Conservation (phyloP, 1,139 yeast genomes). For the Ogataea hybrid region DNA sequence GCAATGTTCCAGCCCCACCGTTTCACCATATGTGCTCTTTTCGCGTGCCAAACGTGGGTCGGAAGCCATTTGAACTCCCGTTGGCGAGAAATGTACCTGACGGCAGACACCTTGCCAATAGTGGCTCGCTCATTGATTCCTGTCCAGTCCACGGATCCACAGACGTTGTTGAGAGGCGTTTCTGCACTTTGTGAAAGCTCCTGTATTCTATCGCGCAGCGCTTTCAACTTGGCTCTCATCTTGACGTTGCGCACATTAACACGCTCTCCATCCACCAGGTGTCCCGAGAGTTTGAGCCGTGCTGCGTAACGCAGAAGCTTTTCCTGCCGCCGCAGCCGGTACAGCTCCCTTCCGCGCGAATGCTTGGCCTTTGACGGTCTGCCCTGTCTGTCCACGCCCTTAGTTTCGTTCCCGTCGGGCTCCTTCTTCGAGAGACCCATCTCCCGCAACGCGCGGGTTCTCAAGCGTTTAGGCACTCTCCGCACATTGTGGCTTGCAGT, state of each 20-base stretch:
- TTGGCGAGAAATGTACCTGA: constrained; percentile 72
- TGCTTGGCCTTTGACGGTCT: constrained; percentile 33
- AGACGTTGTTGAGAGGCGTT: constrained; percentile 41
- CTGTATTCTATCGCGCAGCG: constrained; percentile 34
- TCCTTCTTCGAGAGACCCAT: constrained; percentile 40
- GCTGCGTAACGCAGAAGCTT: constrained; percentile 56
- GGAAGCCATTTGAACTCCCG: constrained; percentile 74
- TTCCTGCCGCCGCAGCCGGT: constrained; percentile 49
- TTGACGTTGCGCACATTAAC: constrained; percentile 28
- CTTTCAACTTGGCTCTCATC: constrained; percentile 37
- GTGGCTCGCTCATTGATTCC: constrained; percentile 49
- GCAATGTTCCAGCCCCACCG: constrained; percentile 84
- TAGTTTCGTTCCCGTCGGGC: constrained; percentile 22
- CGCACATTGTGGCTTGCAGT: constrained; percentile 95
- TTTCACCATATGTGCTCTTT: constrained; percentile 82
- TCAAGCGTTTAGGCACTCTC: constrained; percentile 78
- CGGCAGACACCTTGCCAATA: constrained; percentile 42
- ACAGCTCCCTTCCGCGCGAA: constrained; percentile 54
- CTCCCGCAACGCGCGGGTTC: constrained; percentile 72
- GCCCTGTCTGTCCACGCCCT: constrained; percentile 28
- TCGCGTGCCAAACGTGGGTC: constrained; percentile 95
- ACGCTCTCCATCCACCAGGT: constrained; percentile 24
- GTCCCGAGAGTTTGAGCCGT: constrained; percentile 41
- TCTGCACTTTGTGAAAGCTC: constrained; percentile 19
- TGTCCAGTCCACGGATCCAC: constrained; percentile 65